Percentiles rank a stretch among this genome's conserved stretches.
These are phyloP conservation scores for Tylopilus plumbeoviolaceoides DNA, from an alignment of 768 basidiomycete species.

Conservation along the genomic window DNA sequence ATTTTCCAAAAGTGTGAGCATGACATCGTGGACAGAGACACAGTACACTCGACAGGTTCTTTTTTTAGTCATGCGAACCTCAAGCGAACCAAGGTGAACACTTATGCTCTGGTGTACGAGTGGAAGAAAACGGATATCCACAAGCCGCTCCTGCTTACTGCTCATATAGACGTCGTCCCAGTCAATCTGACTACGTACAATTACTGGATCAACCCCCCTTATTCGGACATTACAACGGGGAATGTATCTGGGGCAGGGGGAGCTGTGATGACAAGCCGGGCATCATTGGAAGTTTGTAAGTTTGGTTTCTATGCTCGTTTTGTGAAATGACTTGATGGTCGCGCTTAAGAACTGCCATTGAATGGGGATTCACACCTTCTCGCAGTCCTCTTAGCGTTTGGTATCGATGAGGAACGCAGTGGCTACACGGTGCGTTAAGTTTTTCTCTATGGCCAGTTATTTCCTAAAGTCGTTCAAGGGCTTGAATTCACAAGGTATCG, in stretches of 20 bases:
- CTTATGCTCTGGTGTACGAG: constrained; percentile 54
- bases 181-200: background rate
- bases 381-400: constrained; percentile 34
- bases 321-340: background rate
- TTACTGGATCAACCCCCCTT: constrained; percentile 48
- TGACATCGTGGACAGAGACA: background rate
- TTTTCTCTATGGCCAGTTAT: background rate
- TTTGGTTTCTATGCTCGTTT: background rate
- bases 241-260: constrained; percentile 48
- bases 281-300: constrained; percentile 35
- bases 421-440: constrained; percentile 32
- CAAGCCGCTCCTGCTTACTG: constrained; percentile 41
- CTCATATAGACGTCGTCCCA: too few species aligned
- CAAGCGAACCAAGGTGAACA: constrained; percentile 52
- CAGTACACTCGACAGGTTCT: background rate
- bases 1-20: constrained; percentile 61
- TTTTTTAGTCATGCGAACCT: constrained; percentile 43
- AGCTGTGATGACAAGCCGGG: constrained; percentile 42
- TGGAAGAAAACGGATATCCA: constrained; percentile 52
- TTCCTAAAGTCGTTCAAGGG: constrained; percentile 29
- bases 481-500: too few species aligned
- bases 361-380: constrained; percentile 28
- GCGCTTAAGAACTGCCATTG: constrained; percentile 21
- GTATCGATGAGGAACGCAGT: constrained; percentile 45
- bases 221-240: constrained; percentile 42